phyloP scores from a whole-genome alignment of 2,329 filamentous ascomycete species.

The Pestalotiopsis sp. region DNA sequence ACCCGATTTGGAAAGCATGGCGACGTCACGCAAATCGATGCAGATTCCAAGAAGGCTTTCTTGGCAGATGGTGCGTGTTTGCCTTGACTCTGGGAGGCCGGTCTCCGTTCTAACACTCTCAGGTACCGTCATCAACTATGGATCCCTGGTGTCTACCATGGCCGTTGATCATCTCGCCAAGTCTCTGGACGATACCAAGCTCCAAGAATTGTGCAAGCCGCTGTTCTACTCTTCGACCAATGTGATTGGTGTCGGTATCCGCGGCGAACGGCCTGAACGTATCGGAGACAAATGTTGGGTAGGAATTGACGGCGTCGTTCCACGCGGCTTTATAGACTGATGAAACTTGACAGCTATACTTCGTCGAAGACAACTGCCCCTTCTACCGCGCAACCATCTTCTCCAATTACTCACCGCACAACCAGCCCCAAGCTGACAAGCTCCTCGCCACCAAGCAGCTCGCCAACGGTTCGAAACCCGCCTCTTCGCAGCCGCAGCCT shows the following conservation, averaged over 20 bases:
- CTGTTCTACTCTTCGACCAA: slow-evolving; percentile 97
- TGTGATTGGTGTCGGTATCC: slow-evolving; percentile 93
- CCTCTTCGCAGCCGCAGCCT: slow-evolving; percentile 71
- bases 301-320: slow-evolving; percentile 22
- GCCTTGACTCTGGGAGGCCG: too few relatives aligned
- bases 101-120: neutral
- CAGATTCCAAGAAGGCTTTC: slow-evolving; percentile 78
- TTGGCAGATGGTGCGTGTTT: slow-evolving; percentile 59
- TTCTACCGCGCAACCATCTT: slow-evolving; percentile 99
- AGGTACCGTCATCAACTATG: slow-evolving; percentile 86
- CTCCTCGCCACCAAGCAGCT: slow-evolving; percentile 87
- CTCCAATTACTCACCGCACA: slow-evolving; percentile 99
- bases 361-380: slow-evolving; percentile 97
- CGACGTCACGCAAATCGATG: slow-evolving; percentile 83
- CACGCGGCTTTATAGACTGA: neutral
- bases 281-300: slow-evolving; percentile 99
- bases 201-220: slow-evolving; percentile 80
- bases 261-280: slow-evolving; percentile 86
- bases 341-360: slow-evolving; percentile 70
- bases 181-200: slow-evolving; percentile 83
- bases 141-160: slow-evolving; percentile 95
- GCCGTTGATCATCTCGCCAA: slow-evolving; percentile 86
- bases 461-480: slow-evolving; percentile 81
- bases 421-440: slow-evolving; percentile 81
- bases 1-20: slow-evolving; percentile 85